Evolutionary conservation across 1,284 basidiomycete species (phyloP).

Genomic region (Wallemia mellicola): DNA sequence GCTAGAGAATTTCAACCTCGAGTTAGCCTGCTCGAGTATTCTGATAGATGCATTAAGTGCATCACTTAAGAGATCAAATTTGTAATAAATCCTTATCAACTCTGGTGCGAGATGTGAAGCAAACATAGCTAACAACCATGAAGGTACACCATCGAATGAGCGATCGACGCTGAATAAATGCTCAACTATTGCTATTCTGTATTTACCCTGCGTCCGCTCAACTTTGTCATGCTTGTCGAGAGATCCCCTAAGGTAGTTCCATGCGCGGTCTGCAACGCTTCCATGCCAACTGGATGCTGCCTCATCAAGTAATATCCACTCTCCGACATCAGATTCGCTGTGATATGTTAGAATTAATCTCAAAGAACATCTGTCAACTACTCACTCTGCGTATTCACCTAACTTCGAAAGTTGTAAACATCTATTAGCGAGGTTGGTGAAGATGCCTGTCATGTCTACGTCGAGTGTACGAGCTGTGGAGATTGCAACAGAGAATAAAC

Average conservation of each 20-base stretch:
- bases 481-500: constrained; percentile 52
- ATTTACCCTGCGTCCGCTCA: constrained; percentile 35
- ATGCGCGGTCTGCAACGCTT: constrained; percentile 43
- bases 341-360: constrained; percentile 5
- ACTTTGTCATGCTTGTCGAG: constrained; percentile 45
- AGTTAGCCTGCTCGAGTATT: neutral
- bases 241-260: constrained; percentile 56
- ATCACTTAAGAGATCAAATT: constrained; percentile 28
- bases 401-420: constrained; percentile 42
- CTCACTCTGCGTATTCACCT: constrained; percentile 5
- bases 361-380: constrained; percentile 20
- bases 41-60: constrained; percentile 18
- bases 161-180: constrained; percentile 36
- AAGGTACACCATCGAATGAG: constrained; percentile 30
- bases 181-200: constrained; percentile 44
- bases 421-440: constrained; percentile 41
- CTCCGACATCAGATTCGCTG: constrained; percentile 33
- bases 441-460: constrained; percentile 64
- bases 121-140: constrained; percentile 46
- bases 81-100: constrained; percentile 12
- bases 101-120: constrained; percentile 8
- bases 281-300: constrained; percentile 56
- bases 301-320: constrained; percentile 46
- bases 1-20: constrained; percentile 14
- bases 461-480: constrained; percentile 39